Percentiles rank a stretch among this genome's conserved stretches.
These are phyloP conservation scores for Leccinum pellstonianum DNA, from an alignment of 768 basidiomycete genomes.

Conservation along the genomic window DNA sequence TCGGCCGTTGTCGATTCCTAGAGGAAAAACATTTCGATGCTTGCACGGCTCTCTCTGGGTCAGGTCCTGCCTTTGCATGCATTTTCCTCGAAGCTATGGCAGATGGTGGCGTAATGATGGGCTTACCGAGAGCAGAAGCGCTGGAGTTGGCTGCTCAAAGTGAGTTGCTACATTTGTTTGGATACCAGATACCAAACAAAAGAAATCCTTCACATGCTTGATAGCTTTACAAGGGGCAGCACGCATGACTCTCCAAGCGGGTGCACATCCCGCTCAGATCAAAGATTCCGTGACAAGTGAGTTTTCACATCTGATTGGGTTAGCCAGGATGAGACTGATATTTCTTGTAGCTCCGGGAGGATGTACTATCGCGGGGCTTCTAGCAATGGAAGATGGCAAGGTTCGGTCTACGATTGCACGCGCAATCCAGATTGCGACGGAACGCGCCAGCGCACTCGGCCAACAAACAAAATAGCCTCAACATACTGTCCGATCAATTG, in stretches of 20 bases:
- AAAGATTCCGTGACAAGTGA: conserved; percentile 97
- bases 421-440: conserved; percentile 91
- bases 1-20: conserved; percentile 92
- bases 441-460: conserved; percentile 82
- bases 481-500: background rate
- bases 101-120: conserved; percentile 99
- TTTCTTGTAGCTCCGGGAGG: conserved; percentile 83
- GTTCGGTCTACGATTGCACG: conserved; percentile 94
- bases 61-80: conserved; percentile 95
- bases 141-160: conserved; percentile 95
- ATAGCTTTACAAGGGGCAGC: conserved; percentile 94
- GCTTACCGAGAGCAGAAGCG: conserved; percentile 89
- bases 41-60: conserved; percentile 93
- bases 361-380: conserved; percentile 95
- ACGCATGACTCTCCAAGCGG: conserved; percentile 87
- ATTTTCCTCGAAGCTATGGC: conserved; percentile 98
- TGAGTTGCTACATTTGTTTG: conserved; percentile 37
- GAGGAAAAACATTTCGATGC: conserved; percentile 99
- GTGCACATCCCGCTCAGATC: conserved; percentile 92
- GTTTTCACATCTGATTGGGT: conserved; percentile 26
- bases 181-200: background rate
- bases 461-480: conserved; percentile 57
- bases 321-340: conserved; percentile 1
- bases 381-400: conserved; percentile 91
- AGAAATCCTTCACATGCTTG: background rate